These are phyloP conservation scores for Malassezia psittaci DNA, from an alignment of 1,284 basidiomycete genomes.

Conservation along the genomic window DNA sequence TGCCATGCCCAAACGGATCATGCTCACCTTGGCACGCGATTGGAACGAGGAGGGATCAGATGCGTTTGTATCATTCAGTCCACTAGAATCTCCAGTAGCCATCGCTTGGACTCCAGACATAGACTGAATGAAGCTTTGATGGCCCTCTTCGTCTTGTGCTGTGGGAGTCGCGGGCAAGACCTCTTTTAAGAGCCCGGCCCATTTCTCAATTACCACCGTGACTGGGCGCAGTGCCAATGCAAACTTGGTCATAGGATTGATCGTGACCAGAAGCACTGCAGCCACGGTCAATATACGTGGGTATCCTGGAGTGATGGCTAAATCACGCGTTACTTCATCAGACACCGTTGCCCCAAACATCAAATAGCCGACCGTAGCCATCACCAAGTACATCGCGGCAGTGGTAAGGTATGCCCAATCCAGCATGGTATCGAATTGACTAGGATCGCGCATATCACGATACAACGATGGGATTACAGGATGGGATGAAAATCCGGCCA, in stretches of 20 bases:
- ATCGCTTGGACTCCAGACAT: background rate
- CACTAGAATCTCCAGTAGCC: background rate
- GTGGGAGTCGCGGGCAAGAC: background rate
- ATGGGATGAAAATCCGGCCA: slow-evolving; percentile 95
- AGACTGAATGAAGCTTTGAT: slow-evolving; percentile 21
- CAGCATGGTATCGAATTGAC: slow-evolving; percentile 70
- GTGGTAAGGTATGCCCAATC: slow-evolving; percentile 76
- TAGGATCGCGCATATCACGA: slow-evolving; percentile 76
- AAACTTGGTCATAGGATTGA: slow-evolving; percentile 67
- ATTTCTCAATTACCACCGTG: slow-evolving; percentile 35
- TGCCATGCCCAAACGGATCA: slow-evolving; percentile 26
- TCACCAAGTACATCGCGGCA: slow-evolving; percentile 65
- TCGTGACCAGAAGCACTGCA: slow-evolving; percentile 78
- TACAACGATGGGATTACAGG: slow-evolving; percentile 82
- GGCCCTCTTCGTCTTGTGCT: background rate
- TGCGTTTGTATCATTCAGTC: background rate
- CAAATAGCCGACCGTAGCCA: slow-evolving; percentile 75
- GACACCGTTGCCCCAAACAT: slow-evolving; percentile 54
- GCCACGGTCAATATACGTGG: slow-evolving; percentile 63
- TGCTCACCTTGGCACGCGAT: background rate
- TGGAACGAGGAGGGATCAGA: background rate
- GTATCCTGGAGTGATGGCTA: slow-evolving; percentile 67
- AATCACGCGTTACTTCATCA: slow-evolving; percentile 79
- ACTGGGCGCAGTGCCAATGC: slow-evolving; percentile 68
- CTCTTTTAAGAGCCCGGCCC: background rate